Base-by-base conservation (phyloP, 805 yeast genomes). In the Ogataea glucozyma region DNA sequence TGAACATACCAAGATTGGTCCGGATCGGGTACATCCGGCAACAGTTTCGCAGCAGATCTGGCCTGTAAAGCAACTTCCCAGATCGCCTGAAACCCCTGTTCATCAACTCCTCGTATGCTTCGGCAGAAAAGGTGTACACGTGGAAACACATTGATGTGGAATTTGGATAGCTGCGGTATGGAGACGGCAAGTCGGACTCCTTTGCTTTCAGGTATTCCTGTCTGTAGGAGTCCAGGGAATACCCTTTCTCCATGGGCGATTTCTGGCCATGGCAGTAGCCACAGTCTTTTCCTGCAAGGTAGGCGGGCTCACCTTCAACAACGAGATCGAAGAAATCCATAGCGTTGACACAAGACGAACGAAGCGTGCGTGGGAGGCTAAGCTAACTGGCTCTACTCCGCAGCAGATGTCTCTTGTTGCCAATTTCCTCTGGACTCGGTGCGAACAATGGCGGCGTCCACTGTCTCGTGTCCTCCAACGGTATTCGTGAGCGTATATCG, bases 21-120 rank as follows among this genome's bases (percentile, higher is more conserved):
- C 97, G 62, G 13, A 89, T 86, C 0, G 96, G 83, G 59, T 79
- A 87, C 61, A 81, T 73, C 16, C 90, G 72, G 54, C 97, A 89
- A 58, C 97, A 89, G 31, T 79, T 78, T 29, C 89, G 62, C 22
- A 84, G 56, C 47, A 79, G 61, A 58, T 90, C 96, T 0, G 86
- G 79, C 54, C 74, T 69, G 42, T 75, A 62, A 17, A 62, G 39
- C 49, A 78, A 85, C 2, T 64, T 60, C 0, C 97, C 97, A 23
- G 93, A 84, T 41, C 97, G 68, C 60, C 95, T 76, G 57, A 76
- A 88, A 2, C 96, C 96, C 51, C 71, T 66, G 52, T 88, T 81
- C 53, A 90, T 78, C 49, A 86, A 58, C 16, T 52, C 56, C 55
- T 86, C 90, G 56, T 88, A 88, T 20, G 73, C 75, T 13, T 60